These are phyloP conservation scores for Cinnamomum micranthum DNA, from an alignment of 164 flowering plant genomes.

Conservation along the genomic window DNA sequence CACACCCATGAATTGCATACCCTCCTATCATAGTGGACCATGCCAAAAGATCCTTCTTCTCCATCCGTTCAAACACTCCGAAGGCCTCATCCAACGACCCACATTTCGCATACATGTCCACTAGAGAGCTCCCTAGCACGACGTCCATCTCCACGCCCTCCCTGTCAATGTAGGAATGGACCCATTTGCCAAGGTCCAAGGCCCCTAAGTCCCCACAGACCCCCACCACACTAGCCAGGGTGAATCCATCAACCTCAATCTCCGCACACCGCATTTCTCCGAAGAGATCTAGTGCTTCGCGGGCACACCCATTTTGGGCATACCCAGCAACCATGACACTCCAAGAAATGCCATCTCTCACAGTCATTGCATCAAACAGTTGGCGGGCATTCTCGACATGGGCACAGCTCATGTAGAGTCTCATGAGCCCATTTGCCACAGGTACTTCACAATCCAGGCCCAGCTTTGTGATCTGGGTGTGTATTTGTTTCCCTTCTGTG, in stretches of 20 bases:
- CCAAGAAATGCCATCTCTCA: conserved; percentile 19
- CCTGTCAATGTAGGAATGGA: conserved; percentile 19
- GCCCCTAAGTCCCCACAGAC: conserved; percentile 25
- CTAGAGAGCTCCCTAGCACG: conserved; percentile 19
- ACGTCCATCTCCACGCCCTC: conserved; percentile 9
- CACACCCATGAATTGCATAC: conserved; percentile 23
- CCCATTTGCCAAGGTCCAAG: conserved; percentile 22
- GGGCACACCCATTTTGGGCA: conserved; percentile 11
- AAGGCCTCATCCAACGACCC: conserved; percentile 18
- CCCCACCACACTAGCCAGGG: conserved; percentile 16
- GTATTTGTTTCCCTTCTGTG: conserved; percentile 13
- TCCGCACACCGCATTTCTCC: conserved; percentile 17
- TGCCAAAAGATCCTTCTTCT: conserved; percentile 16
- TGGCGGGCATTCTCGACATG: conserved; percentile 5
- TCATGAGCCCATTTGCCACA: conserved; percentile 13
- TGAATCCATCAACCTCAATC: conserved; percentile 17
- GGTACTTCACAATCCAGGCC: conserved; percentile 16
- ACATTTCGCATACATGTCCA: conserved; percentile 25
- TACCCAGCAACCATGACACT: conserved; percentile 24
- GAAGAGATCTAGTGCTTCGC: conserved; percentile 17
- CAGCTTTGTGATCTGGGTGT: conserved; percentile 12
- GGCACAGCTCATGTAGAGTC: conserved; percentile 10
- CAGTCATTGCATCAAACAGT: conserved; percentile 22
- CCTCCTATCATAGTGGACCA: conserved; percentile 27
- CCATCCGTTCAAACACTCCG: conserved; percentile 14